Conservation (phyloP, 345 rosid genomes). For the Erysimum cheiranthoides region DNA sequence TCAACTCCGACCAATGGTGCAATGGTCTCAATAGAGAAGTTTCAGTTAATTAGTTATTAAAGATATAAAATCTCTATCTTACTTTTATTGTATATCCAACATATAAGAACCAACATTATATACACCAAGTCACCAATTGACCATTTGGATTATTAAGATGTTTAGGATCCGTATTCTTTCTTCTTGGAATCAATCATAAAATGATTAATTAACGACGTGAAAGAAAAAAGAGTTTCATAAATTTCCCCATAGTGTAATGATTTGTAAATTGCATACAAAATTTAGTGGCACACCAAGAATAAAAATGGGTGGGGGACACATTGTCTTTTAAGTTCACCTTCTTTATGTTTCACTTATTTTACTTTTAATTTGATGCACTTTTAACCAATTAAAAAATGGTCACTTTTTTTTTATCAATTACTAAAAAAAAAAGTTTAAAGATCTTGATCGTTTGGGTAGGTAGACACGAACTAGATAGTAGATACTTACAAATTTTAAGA, state of each 20-base stretch:
- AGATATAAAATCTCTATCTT: background rate
- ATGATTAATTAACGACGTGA: background rate
- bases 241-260: slow-evolving; percentile 25
- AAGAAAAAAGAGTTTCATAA: background rate
- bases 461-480: too few relatives aligned
- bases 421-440: too few relatives aligned
- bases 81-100: background rate
- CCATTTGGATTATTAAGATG: background rate
- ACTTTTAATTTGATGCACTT: background rate
- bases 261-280: slow-evolving; percentile 14
- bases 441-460: too few relatives aligned
- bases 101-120: background rate
- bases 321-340: slow-evolving; percentile 3
- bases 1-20: background rate
- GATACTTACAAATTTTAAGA: too few relatives aligned
- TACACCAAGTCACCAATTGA: background rate
- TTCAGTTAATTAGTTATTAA: background rate
- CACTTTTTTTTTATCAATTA: background rate
- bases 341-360: slow-evolving; percentile 7
- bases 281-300: slow-evolving; percentile 40
- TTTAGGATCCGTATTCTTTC: background rate
- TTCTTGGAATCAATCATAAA: slow-evolving; percentile 1
- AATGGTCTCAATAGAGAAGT: background rate
- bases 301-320: slow-evolving; percentile 34
- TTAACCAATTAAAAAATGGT: background rate